Base-by-base conservation (phyloP, 2,329 filamentous ascomycete genomes). In the Fusarium verrucosum region DNA sequence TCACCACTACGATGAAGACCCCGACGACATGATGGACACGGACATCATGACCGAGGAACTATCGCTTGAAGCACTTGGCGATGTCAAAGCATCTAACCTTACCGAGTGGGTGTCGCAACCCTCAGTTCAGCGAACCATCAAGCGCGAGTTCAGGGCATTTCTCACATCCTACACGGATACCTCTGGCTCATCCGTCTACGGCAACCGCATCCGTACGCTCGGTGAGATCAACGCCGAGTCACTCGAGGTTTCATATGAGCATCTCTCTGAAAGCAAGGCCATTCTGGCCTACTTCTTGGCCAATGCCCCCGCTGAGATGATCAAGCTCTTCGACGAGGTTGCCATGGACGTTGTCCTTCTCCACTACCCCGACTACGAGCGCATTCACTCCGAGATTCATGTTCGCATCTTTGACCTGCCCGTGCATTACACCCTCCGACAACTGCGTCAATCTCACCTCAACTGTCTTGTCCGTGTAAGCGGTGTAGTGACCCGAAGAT, bases 221-320 rank as follows among this genome's bases (percentile, higher is more conserved):
- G 96, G 95, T 81, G 94, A 98, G 78, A 85, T 97, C 75, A 99
- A 99, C 76, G 92, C 94, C 43, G 96, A 98, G 79, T 93, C 94
- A 35, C 86, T 99, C 5, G 95, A 99, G 76, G 93, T 99, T 41
- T 97, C 94, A 3, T 99, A 97, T 76, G 91, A 94, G 66, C 94
- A 99, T 76, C 83, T 99, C 17, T 90, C 92, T 9, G 89, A 91
- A 38, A 92, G 92, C 60, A 98, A 97, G 78, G 95, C 95, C 23
- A 95, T 95, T 50, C 82, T 99, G 17, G 95, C 94, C 14, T 98
- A 96, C 77, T 99, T 97, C 81, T 81, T 99, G 25, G 94, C 94
- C 68, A 99, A 98, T 74, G 93, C 94, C 1, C 95, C 95, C 0
- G 87, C 91, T n/a, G 94, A 97, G 77, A 92, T 98, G 74, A 85